Evolutionary conservation across 2,329 filamentous ascomycete genomes (phyloP), one percentile per base, ranked within the genome.

Genomic region (Cercospora sesami): DNA sequence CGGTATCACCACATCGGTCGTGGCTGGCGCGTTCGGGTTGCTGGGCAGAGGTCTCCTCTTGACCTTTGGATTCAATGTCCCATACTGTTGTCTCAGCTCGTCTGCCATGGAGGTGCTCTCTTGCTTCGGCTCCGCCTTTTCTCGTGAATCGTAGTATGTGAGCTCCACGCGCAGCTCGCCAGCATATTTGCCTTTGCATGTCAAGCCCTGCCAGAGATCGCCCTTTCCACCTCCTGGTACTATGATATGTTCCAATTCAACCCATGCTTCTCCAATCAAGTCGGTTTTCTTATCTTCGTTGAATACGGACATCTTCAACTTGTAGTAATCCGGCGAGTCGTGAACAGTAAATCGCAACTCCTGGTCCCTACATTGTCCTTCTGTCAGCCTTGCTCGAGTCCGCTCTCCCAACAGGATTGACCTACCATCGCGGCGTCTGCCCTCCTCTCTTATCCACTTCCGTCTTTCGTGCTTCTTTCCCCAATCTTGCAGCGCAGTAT

Each of bases 201-300:
- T 91, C 73, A 99, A 83, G 68, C 85, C 89, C 78, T 97, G 94
- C 95, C 95, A 99, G 65, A 92, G 84, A 80, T 99, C 95, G 77
- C 87, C 93, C 81, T 97, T 93, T n/a, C 95, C 94, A 60, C 95
- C 95, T 59, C 95, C 94, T 1, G 89, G 84, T 21, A 94, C 86
- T 70, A 99, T 87, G 74, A 99, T 91, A 73, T 88, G 86, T 73
- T 89, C 89, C 68, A 99, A 84, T 76, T 92, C 91, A 67, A 98
- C 87, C 90, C 92, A 97, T 6, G 92, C 89, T 80, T 99, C 95
- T 72, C 95, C 95, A 75, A 99, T 97, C 72, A 99, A 81, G 73
- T 99, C 95, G 0, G 94, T 98, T 83, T 91, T 96, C 83, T 97
- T 98, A 81, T 99, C 95, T 76, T 99, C 95, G 78, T 97, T 97